phyloP scores from a whole-genome alignment of 345 rosid species.

The Brassica carinata region DNA sequence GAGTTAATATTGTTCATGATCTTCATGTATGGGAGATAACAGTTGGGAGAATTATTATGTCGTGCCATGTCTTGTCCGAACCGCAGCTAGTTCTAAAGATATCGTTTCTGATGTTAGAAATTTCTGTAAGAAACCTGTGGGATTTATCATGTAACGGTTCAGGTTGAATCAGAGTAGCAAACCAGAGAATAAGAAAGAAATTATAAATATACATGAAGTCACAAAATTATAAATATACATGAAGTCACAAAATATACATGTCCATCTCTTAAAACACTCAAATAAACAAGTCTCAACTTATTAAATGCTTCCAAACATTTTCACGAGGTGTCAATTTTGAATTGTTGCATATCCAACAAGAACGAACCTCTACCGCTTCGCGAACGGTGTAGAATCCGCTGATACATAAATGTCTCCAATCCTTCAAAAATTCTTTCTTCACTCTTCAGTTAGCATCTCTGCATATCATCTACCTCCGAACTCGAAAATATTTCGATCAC shows the following conservation, averaged over 20 bases:
- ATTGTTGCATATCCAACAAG: too few relatives aligned
- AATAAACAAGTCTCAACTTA: not conserved
- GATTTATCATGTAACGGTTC: conserved; percentile 69
- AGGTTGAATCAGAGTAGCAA: conserved; percentile 56
- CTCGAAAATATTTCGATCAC: too few relatives aligned
- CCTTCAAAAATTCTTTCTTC: too few relatives aligned
- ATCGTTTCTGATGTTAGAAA: conserved; percentile 52
- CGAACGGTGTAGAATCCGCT: too few relatives aligned
- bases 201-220: too few relatives aligned
- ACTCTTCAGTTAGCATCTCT: too few relatives aligned
- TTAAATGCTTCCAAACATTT: not conserved
- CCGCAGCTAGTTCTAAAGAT: conserved; percentile 52
- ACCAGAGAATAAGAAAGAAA: not conserved
- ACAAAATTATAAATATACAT: too few relatives aligned
- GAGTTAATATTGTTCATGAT: conserved; percentile 48
- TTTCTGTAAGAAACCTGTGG: conserved; percentile 52
- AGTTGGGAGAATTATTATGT: conserved; percentile 43
- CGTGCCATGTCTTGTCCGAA: conserved; percentile 58
- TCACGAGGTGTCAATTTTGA: too few relatives aligned
- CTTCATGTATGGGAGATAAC: conserved; percentile 84
- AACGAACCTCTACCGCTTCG: too few relatives aligned
- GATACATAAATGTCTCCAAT: too few relatives aligned
- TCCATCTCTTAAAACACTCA: not conserved
- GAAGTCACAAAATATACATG: too few relatives aligned
- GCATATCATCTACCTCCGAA: too few relatives aligned